A percentile compares a stretch with the other conserved stretches of the same genome.
Conservation (phyloP, 495 filamentous ascomycete genomes). For the Penicillium simplicissimum region DNA sequence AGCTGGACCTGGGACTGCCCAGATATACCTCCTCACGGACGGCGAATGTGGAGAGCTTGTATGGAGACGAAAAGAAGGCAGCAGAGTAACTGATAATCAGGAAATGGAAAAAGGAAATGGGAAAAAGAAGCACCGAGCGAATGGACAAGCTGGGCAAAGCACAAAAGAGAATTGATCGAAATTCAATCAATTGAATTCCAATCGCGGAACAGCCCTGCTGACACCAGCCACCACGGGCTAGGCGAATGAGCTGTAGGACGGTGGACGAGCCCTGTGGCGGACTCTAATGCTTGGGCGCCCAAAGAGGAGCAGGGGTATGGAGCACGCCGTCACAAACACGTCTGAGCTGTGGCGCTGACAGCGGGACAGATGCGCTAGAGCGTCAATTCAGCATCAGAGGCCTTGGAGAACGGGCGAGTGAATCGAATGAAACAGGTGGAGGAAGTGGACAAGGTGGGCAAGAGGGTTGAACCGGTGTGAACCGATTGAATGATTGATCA, state of each 20-base stretch:
- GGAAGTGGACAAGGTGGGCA: neutral
- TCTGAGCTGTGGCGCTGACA: constrained; percentile 4
- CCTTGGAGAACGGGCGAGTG: neutral
- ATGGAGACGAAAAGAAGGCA: neutral
- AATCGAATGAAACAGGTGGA: neutral
- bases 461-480: neutral
- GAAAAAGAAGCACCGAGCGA: no score
- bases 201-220: neutral
- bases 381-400: neutral
- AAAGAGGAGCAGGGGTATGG: neutral
- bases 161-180: constrained; percentile 3
- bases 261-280: constrained; percentile 2
- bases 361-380: constrained; percentile 1
- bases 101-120: neutral
- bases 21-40: constrained; percentile 4
- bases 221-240: constrained; percentile 1
- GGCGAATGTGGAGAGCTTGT: constrained; percentile 8
- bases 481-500: constrained; percentile 1
- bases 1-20: neutral
- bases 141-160: neutral
- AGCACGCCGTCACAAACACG: neutral
- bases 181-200: neutral
- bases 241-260: neutral
- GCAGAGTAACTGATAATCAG: neutral
- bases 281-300: constrained; percentile 1